Evolutionary conservation across 1,139 yeast species (phyloP).

Genomic region (Pichia sp.): DNA sequence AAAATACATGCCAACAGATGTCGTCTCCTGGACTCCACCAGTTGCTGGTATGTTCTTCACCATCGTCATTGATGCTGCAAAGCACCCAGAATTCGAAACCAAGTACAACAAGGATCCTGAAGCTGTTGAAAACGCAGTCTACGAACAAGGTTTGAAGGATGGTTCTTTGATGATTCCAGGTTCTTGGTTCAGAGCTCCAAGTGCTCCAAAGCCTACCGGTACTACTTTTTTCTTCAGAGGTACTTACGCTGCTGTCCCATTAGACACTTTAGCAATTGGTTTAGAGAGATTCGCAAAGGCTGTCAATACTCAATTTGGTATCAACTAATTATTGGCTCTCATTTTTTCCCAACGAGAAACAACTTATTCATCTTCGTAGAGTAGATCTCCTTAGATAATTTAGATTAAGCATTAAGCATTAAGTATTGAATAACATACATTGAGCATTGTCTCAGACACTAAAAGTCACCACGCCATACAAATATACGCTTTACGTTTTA

Average conservation of each 20-base stretch:
- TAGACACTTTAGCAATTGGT: slow-evolving; percentile 52
- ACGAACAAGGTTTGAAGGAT: slow-evolving; percentile 53
- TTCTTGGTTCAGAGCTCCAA: slow-evolving; percentile 72
- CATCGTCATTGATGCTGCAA: slow-evolving; percentile 63
- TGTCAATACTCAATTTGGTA: slow-evolving; percentile 29
- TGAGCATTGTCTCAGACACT: too few species aligned
- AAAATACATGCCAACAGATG: slow-evolving; percentile 51
- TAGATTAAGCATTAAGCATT: too few species aligned
- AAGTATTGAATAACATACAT: too few species aligned
- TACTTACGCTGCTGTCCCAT: slow-evolving; percentile 79
- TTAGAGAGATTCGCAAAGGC: slow-evolving; percentile 61
- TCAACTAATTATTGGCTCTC: background rate
- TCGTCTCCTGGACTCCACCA: slow-evolving; percentile 58
- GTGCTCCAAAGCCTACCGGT: slow-evolving; percentile 28
- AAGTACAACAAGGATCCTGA: slow-evolving; percentile 48
- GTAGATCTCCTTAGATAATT: too few species aligned
- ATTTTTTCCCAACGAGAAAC: too few species aligned
- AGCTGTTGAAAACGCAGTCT: slow-evolving; percentile 57
- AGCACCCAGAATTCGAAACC: slow-evolving; percentile 62
- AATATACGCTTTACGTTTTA: too few species aligned
- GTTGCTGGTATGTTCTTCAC: slow-evolving; percentile 95
- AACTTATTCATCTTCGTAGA: too few species aligned
- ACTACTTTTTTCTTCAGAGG: slow-evolving; percentile 71
- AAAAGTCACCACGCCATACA: too few species aligned
- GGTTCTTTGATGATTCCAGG: slow-evolving; percentile 84